phyloP scores from a whole-genome alignment of 2,329 filamentous ascomycete genomes.

The Stylonectria norvegica region DNA sequence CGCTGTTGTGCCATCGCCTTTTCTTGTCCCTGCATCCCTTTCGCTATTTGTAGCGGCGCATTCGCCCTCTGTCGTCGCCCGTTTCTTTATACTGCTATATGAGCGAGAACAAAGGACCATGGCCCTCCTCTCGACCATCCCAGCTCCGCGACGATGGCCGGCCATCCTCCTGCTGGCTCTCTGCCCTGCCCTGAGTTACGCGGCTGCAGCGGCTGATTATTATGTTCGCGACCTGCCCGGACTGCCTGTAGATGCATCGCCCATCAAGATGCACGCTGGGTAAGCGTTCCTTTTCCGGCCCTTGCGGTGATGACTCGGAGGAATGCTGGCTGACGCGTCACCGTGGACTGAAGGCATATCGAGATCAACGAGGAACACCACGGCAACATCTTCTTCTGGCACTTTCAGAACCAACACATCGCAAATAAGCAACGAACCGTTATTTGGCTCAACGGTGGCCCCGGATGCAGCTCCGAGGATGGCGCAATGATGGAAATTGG shows the following conservation, averaged over 20 bases:
- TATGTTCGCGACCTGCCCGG: conserved; percentile 84
- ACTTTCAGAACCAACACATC: conserved; percentile 93
- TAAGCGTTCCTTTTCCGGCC: conserved; percentile 44
- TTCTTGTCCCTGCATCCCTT: no score
- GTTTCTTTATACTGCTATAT: no score
- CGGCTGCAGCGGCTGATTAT: conserved; percentile 65
- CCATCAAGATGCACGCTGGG: conserved; percentile 98
- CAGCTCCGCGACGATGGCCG: conserved; percentile 29
- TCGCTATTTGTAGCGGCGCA: no score
- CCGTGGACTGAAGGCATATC: conserved; percentile 64
- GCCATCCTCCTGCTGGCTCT: conserved; percentile 39
- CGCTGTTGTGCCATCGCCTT: no score
- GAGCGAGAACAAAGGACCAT: conserved; percentile 23
- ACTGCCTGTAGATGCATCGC: conserved; percentile 65
- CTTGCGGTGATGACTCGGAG: background rate
- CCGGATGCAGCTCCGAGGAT: conserved; percentile 96
- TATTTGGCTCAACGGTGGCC: conserved; percentile 95
- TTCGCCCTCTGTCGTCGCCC: no score
- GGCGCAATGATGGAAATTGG: conserved; percentile 95
- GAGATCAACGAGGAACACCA: conserved; percentile 82
- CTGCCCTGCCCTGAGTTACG: conserved; percentile 36
- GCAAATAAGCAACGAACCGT: conserved; percentile 87
- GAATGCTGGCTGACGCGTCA: conserved; percentile 27
- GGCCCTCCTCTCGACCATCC: conserved; percentile 24
- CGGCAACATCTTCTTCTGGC: conserved; percentile 98